These are phyloP conservation scores for Circinella minor DNA, from an alignment of 371 early-diverging fungal species.

Conservation along the genomic window DNA sequence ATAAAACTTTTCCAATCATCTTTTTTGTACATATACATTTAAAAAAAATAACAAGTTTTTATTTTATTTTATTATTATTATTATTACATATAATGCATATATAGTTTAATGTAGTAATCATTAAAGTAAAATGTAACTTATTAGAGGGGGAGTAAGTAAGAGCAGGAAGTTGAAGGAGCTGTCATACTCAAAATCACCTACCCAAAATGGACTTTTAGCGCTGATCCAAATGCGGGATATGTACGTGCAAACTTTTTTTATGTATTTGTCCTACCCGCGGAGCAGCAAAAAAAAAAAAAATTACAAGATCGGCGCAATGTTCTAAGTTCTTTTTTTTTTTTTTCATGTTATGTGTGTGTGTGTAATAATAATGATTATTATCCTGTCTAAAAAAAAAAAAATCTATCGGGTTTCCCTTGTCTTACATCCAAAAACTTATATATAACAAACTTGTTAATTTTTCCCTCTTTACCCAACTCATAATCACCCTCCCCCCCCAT, in stretches of 20 bases:
- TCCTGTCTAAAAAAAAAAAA: too few species aligned
- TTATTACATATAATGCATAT: too few species aligned
- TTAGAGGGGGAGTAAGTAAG: too few species aligned
- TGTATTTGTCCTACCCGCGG: neutral
- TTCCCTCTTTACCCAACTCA: too few species aligned
- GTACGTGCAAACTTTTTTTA: neutral
- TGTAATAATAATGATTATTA: too few species aligned
- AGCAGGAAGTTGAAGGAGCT: neutral
- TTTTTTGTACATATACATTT: neutral
- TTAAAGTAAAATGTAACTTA: too few species aligned
- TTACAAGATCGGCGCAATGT: slow-evolving; percentile 10
- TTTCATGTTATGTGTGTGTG: neutral
- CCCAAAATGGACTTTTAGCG: slow-evolving; percentile 3
- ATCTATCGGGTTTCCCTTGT: too few species aligned
- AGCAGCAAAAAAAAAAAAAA: neutral
- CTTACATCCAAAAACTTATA: neutral
- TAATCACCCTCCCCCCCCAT: too few species aligned
- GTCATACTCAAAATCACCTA: slow-evolving; percentile 8
- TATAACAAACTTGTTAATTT: too few species aligned
- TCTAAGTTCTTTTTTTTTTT: neutral
- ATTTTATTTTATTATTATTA: too few species aligned
- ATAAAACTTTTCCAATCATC: too few species aligned
- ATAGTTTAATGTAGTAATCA: too few species aligned
- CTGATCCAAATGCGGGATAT: slow-evolving; percentile 12
- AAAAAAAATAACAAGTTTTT: neutral